A percentile compares a stretch with the other conserved stretches of the same genome.
Conservation (phyloP, 2,329 filamentous ascomycete species). For the Xylariaceae sp. region DNA sequence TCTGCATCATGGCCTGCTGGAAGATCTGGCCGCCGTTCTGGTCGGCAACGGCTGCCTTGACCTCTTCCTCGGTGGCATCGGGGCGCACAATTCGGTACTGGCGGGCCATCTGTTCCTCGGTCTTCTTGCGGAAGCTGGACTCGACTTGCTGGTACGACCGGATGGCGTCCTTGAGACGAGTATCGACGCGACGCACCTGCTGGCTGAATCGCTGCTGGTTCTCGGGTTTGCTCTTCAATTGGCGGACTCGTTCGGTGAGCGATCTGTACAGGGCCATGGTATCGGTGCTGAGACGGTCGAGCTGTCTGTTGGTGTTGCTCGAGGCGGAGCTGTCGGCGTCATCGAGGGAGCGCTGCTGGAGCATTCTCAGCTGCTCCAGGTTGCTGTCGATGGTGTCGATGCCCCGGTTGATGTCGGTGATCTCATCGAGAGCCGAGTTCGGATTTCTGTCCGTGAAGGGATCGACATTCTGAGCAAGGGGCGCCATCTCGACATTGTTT, state of each 20-base stretch:
- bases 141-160: conserved; percentile 77
- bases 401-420: conserved; percentile 70
- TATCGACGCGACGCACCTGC: conserved; percentile 77
- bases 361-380: conserved; percentile 63
- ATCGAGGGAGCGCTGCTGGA: conserved; percentile 67
- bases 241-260: conserved; percentile 72
- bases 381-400: conserved; percentile 70
- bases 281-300: conserved; percentile 68
- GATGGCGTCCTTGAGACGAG: conserved; percentile 74
- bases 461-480: conserved; percentile 50
- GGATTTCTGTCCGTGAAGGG: conserved; percentile 52
- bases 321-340: conserved; percentile 67
- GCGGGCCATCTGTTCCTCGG: conserved; percentile 77
- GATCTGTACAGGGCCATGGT: conserved; percentile 79
- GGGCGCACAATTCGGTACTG: conserved; percentile 88
- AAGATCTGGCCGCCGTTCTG: conserved; percentile 73
- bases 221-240: conserved; percentile 76
- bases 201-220: conserved; percentile 68
- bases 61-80: conserved; percentile 71
- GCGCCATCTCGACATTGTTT: conserved; percentile 65
- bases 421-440: conserved; percentile 79
- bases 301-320: conserved; percentile 60
- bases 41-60: conserved; percentile 71
- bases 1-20: conserved; percentile 77
- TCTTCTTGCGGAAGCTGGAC: conserved; percentile 70